Conservation (phyloP, 345 rosid genomes). For the Laguncularia racemosa region DNA sequence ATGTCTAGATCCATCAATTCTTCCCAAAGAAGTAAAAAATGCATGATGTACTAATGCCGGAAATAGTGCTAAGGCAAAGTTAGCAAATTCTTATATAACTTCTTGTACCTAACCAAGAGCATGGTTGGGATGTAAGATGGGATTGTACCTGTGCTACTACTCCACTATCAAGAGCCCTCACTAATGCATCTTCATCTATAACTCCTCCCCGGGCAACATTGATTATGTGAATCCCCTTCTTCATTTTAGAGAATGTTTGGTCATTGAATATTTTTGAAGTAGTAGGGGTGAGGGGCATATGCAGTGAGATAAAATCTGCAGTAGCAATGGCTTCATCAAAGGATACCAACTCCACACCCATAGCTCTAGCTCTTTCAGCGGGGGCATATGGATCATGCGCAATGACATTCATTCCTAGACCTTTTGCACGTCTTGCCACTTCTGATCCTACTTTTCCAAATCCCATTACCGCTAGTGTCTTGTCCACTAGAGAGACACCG, state of each 20-base stretch:
- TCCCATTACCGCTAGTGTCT: conserved; percentile 41
- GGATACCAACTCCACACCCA: conserved; percentile 25
- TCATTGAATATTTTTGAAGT: conserved; percentile 32
- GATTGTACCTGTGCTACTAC: conserved; percentile 27
- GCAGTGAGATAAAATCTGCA: conserved; percentile 36
- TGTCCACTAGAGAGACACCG: conserved; percentile 33
- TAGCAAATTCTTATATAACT: no score
- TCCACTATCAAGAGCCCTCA: conserved; percentile 32
- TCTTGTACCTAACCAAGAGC: background rate
- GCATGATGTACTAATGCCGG: no score
- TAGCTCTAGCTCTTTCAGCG: conserved; percentile 30
- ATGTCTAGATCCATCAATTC: no score
- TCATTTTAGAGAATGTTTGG: conserved; percentile 28
- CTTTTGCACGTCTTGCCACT: conserved; percentile 38
- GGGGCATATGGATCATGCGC: conserved; percentile 39
- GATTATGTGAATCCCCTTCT: conserved; percentile 33
- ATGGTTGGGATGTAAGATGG: background rate
- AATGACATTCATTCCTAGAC: conserved; percentile 40
- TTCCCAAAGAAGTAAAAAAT: no score
- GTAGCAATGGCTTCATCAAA: conserved; percentile 32
- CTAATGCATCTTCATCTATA: conserved; percentile 34
- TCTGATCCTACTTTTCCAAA: conserved; percentile 46
- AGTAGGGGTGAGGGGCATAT: conserved; percentile 38
- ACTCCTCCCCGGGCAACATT: conserved; percentile 42
- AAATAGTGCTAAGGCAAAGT: no score